Percentiles rank a stretch among this genome's conserved stretches.
Evolutionary conservation across 305 asterid genomes (phyloP).

Genomic region (Fraxinus platypoda): DNA sequence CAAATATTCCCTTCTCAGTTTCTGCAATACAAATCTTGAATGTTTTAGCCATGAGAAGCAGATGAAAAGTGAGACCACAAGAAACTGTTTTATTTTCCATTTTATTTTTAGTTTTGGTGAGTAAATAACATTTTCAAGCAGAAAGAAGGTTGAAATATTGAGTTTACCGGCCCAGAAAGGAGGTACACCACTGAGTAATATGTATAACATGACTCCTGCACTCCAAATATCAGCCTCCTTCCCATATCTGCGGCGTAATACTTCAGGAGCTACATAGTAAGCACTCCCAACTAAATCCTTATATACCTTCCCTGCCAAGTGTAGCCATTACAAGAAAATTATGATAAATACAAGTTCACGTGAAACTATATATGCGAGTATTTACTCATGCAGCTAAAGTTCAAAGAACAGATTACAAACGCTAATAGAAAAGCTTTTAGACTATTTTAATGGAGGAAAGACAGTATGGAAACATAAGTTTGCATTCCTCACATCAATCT

Average conservation of each 20-base stretch:
- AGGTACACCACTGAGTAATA: slow-evolving; percentile 77
- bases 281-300: slow-evolving; percentile 84
- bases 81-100: background rate
- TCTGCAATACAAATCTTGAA: slow-evolving; percentile 38
- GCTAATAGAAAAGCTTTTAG: background rate
- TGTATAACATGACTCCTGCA: slow-evolving; percentile 80
- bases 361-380: background rate
- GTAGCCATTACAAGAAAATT: background rate
- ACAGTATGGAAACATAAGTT: background rate
- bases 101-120: background rate
- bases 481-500: background rate
- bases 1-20: slow-evolving; percentile 72
- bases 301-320: slow-evolving; percentile 56
- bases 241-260: slow-evolving; percentile 61
- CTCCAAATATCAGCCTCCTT: slow-evolving; percentile 80
- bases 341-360: background rate
- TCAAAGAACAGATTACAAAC: background rate
- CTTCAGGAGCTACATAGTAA: slow-evolving; percentile 82
- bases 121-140: background rate
- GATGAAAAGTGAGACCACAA: background rate
- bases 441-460: background rate
- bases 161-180: slow-evolving; percentile 83
- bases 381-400: background rate
- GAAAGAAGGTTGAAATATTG: background rate
- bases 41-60: slow-evolving; percentile 13